These are phyloP conservation scores for Colletotrichum chrysophilum DNA, from an alignment of 2,329 filamentous ascomycete genomes.

Conservation along the genomic window DNA sequence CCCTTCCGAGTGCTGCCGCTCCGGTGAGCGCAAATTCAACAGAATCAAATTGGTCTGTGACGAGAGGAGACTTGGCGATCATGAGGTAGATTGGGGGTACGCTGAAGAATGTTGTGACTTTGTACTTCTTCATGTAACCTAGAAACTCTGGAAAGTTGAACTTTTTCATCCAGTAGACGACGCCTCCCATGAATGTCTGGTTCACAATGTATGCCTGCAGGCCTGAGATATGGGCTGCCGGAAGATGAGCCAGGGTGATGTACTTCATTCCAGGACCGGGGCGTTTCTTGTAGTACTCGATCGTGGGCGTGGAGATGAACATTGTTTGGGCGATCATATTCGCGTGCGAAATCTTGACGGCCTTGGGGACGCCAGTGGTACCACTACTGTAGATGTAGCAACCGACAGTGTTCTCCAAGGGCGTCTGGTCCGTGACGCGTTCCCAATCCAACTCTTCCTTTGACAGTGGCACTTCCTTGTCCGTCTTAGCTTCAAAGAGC, in stretches of 20 bases:
- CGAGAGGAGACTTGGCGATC: constrained; percentile 60
- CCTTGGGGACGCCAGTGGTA: constrained; percentile 54
- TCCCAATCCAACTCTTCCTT: constrained; percentile 53
- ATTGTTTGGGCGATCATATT: constrained; percentile 46
- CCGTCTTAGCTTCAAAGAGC: constrained; percentile 32
- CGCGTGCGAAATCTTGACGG: constrained; percentile 48
- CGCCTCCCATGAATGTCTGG: constrained; percentile 45
- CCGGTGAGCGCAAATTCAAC: constrained; percentile 55
- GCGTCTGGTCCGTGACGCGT: constrained; percentile 52
- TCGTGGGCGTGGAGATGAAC: constrained; percentile 33
- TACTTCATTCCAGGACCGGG: constrained; percentile 27
- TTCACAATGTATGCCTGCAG: constrained; percentile 49
- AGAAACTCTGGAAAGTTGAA: constrained; percentile 65
- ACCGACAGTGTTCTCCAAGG: constrained; percentile 45
- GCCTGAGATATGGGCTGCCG: constrained; percentile 52
- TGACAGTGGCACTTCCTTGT: constrained; percentile 35
- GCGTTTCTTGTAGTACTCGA: constrained; percentile 31
- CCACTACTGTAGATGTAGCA: constrained; percentile 54
- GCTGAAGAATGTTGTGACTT: constrained; percentile 60
- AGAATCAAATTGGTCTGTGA: constrained; percentile 59
- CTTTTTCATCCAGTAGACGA: constrained; percentile 66
- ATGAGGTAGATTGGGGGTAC: constrained; percentile 66
- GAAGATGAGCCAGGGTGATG: constrained; percentile 47
- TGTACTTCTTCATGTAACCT: constrained; percentile 52
- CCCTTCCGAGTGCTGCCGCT: constrained; percentile 61